These are phyloP conservation scores for Globisporangium paroecandrum DNA, from an alignment of 352 stramenopile species.

Conservation along the genomic window DNA sequence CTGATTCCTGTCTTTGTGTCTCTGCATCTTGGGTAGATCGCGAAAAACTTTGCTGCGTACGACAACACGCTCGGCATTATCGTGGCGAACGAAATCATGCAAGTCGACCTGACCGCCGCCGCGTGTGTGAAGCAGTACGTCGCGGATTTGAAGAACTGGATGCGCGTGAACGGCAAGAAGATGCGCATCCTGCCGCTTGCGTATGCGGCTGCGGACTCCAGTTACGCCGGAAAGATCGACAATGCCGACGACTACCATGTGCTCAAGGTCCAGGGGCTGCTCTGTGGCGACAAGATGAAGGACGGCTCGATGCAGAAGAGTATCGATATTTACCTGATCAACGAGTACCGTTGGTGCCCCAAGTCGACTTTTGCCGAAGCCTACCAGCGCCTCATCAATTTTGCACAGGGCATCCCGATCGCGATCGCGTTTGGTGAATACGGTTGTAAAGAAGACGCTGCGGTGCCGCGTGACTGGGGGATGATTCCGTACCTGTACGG, in stretches of 20 bases:
- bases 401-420: conserved; percentile 77
- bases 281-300: conserved; percentile 83
- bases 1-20: background rate
- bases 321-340: conserved; percentile 89
- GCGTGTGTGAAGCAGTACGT: conserved; percentile 86
- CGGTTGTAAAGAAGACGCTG: conserved; percentile 58
- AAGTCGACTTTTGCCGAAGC: conserved; percentile 62
- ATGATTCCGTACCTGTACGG: conserved; percentile 84
- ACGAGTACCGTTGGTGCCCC: conserved; percentile 86
- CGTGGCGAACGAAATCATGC: conserved; percentile 88
- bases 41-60: conserved; percentile 86
- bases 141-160: conserved; percentile 85
- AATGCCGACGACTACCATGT: conserved; percentile 79
- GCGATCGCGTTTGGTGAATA: conserved; percentile 82
- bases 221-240: conserved; percentile 45
- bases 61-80: conserved; percentile 84
- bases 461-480: conserved; percentile 50
- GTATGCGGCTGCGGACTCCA: conserved; percentile 81
- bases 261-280: conserved; percentile 77
- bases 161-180: conserved; percentile 82
- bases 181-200: conserved; percentile 74
- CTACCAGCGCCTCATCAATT: conserved; percentile 68
- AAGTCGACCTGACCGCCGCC: conserved; percentile 62
- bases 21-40: conserved; percentile 36
- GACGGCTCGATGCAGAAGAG: conserved; percentile 77